phyloP scores from a whole-genome alignment of 164 flowering plant species.

The Vitis rupestris region DNA sequence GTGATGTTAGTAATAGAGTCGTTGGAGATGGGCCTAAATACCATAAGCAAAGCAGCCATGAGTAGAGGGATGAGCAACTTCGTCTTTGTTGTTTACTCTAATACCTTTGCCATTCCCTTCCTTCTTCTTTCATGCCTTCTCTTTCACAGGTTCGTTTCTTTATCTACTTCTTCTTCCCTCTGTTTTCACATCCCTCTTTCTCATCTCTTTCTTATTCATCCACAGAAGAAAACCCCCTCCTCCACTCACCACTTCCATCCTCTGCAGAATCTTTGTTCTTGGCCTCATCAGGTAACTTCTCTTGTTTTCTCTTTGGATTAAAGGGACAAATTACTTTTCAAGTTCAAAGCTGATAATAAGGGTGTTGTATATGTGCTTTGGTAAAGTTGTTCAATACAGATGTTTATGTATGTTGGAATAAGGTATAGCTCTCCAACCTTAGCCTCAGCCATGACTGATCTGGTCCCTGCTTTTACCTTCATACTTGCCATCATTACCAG shows the following conservation, averaged over 20 bases:
- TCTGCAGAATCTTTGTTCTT: slow-evolving; percentile 19
- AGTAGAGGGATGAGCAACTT: slow-evolving; percentile 24
- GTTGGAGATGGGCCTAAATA: slow-evolving; percentile 15
- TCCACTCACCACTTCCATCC: slow-evolving; percentile 5
- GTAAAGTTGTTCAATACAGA: slow-evolving; percentile 11
- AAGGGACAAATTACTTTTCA: no score
- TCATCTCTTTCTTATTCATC: background rate
- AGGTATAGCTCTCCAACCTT: slow-evolving; percentile 35
- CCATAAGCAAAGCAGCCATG: slow-evolving; percentile 33
- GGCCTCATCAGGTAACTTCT: slow-evolving; percentile 19
- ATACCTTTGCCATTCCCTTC: slow-evolving; percentile 18
- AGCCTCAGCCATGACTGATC: slow-evolving; percentile 27
- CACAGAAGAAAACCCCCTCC: slow-evolving; percentile 16
- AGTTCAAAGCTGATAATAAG: no score
- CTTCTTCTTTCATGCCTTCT: slow-evolving; percentile 21
- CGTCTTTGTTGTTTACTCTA: slow-evolving; percentile 24
- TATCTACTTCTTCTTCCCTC: slow-evolving; percentile 23
- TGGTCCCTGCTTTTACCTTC: slow-evolving; percentile 34
- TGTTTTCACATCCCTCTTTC: slow-evolving; percentile 26
- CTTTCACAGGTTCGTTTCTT: slow-evolving; percentile 22
- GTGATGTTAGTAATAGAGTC: slow-evolving; percentile 14
- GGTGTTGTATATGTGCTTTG: no score
- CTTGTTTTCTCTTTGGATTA: no score
- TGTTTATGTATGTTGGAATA: slow-evolving; percentile 14
- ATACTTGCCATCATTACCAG: slow-evolving; percentile 28